Evolutionary conservation across 2,329 filamentous ascomycete genomes (phyloP).

Genomic region (Penicillium sp.): DNA sequence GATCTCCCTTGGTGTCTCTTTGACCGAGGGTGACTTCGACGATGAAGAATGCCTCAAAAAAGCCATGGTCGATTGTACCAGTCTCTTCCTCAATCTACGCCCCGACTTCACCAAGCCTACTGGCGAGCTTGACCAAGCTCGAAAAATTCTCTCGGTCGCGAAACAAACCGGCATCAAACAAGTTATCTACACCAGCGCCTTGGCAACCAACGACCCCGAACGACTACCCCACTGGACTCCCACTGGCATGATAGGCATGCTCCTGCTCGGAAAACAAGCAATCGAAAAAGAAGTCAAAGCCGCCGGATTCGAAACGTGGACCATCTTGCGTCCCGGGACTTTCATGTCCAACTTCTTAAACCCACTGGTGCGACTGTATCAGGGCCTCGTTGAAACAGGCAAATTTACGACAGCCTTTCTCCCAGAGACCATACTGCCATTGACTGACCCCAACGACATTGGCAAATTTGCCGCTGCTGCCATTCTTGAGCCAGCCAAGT

Average conservation of each 20-base stretch:
- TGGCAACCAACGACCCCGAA: conserved; percentile 33
- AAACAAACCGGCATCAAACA: conserved; percentile 33
- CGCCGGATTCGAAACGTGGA: conserved; percentile 46
- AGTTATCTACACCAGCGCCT: conserved; percentile 29
- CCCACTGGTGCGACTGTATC: conserved; percentile 44
- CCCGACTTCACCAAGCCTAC: conserved; percentile 11
- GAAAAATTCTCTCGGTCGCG: conserved; percentile 23
- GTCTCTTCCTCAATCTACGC: conserved; percentile 29
- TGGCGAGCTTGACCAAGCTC: conserved; percentile 28
- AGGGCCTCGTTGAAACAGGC: conserved; percentile 40
- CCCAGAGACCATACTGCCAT: conserved; percentile 39
- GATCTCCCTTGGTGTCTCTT: conserved; percentile 25
- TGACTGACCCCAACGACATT: conserved; percentile 52
- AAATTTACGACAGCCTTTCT: conserved; percentile 40
- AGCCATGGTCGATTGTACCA: conserved; percentile 32
- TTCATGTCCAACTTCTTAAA: conserved; percentile 55
- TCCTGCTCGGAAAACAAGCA: conserved; percentile 42
- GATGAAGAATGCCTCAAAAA: conserved; percentile 27
- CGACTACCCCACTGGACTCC: conserved; percentile 28
- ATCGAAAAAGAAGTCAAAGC: conserved; percentile 44
- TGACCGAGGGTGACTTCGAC: conserved; percentile 34
- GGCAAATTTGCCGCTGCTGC: conserved; percentile 48
- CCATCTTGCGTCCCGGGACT: conserved; percentile 51
- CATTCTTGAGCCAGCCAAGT: conserved; percentile 44
- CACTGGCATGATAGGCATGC: conserved; percentile 25